phyloP scores from a whole-genome alignment of 176 grass and related monocot species.

The Avena eriantha region DNA sequence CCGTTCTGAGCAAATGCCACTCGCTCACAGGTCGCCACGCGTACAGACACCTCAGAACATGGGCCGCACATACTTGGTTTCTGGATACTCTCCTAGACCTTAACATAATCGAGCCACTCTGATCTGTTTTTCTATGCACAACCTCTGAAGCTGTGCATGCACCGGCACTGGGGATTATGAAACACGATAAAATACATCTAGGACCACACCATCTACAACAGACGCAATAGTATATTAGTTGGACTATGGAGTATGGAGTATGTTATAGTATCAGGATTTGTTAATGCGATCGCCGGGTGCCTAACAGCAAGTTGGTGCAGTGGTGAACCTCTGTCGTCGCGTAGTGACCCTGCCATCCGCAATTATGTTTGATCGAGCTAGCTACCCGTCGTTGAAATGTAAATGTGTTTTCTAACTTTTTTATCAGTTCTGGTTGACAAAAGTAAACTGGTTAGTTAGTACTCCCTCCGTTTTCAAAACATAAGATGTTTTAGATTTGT shows the following conservation, averaged over 20 bases:
- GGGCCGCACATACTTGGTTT: slow-evolving; percentile 30
- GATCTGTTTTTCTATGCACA: neutral
- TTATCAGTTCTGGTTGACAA: neutral
- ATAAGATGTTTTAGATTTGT: too few relatives aligned
- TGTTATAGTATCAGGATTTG: neutral
- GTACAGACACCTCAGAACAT: slow-evolving; percentile 31
- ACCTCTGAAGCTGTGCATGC: slow-evolving; percentile 28
- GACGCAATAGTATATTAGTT: neutral
- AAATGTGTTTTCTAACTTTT: neutral
- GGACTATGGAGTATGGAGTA: neutral
- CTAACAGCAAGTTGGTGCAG: slow-evolving; percentile 36
- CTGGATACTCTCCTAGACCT: neutral
- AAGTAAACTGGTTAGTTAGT: too few relatives aligned
- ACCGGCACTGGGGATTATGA: slow-evolving; percentile 17
- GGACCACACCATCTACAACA: neutral
- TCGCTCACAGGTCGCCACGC: slow-evolving; percentile 1
- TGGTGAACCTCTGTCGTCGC: neutral
- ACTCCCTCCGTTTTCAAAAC: too few relatives aligned
- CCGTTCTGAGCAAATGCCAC: neutral
- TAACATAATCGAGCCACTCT: neutral
- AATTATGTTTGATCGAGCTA: neutral
- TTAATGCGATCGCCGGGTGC: neutral
- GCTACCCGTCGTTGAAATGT: neutral
- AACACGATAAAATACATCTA: slow-evolving; percentile 24
- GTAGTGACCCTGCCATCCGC: neutral